These are phyloP conservation scores for Chenopodium formosanum DNA, from an alignment of 148 eudicot genomes.

Conservation along the genomic window DNA sequence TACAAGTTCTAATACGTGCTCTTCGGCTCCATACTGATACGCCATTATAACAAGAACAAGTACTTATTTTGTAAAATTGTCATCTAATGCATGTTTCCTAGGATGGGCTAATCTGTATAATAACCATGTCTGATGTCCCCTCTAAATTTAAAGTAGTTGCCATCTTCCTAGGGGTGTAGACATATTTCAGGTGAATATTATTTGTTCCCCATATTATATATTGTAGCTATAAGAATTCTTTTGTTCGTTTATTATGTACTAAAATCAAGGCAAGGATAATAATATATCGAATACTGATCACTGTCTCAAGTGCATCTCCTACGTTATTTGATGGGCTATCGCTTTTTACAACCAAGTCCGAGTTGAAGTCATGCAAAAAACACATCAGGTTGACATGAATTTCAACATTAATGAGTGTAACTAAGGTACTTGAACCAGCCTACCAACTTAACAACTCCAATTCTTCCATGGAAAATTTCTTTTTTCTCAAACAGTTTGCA, in stretches of 20 bases:
- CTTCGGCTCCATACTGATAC: not conserved
- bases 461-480: no score
- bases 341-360: no score
- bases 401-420: no score
- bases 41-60: not conserved
- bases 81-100: not conserved
- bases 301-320: no score
- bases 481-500: no score
- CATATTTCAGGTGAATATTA: slow-evolving; percentile 12
- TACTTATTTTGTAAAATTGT: slow-evolving; percentile 5
- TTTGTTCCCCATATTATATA: slow-evolving; percentile 9
- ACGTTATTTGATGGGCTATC: no score
- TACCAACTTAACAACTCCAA: no score
- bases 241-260: not conserved
- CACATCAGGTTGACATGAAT: no score
- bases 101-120: slow-evolving; percentile 18
- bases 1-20: slow-evolving; percentile 44
- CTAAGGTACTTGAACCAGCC: no score
- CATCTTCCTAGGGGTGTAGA: slow-evolving; percentile 15
- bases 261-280: not conserved
- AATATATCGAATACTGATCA: not conserved
- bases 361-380: no score
- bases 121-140: slow-evolving; percentile 1
- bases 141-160: not conserved
- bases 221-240: slow-evolving; percentile 21